Evolutionary conservation across 345 rosid genomes (phyloP).

Genomic region (Citrus reticulata): DNA sequence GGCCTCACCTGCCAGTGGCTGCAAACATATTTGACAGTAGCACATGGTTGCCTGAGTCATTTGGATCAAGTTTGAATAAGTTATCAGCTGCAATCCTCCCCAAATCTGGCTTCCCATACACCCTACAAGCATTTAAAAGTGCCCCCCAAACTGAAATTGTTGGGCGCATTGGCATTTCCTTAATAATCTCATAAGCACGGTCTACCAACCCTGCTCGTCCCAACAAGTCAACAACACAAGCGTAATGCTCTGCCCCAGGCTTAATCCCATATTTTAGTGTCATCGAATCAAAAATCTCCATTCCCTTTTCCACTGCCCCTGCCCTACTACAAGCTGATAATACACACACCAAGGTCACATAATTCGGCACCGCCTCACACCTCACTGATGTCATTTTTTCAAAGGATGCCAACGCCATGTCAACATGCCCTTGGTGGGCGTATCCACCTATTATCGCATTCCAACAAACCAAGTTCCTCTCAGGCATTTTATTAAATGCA

Average conservation of each 20-base stretch:
- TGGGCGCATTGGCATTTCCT: conserved; percentile 61
- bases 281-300: conserved; percentile 69
- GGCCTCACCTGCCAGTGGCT: conserved; percentile 65
- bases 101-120: conserved; percentile 53
- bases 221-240: conserved; percentile 79
- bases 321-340: conserved; percentile 88
- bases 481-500: conserved; percentile 56
- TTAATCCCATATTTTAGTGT: conserved; percentile 45
- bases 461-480: conserved; percentile 66
- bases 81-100: conserved; percentile 66
- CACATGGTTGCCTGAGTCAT: conserved; percentile 78
- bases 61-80: conserved; percentile 72
- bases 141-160: conserved; percentile 86
- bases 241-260: conserved; percentile 79
- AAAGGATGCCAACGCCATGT: conserved; percentile 52
- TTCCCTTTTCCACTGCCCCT: conserved; percentile 58
- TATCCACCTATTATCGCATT: conserved; percentile 75
- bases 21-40: conserved; percentile 79
- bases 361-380: conserved; percentile 47
- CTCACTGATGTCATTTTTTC: conserved; percentile 43
- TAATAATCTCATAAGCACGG: conserved; percentile 52
- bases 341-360: conserved; percentile 66
- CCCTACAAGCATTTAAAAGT: conserved; percentile 80
- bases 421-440: conserved; percentile 71
- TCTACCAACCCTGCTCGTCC: conserved; percentile 83